Base-by-base conservation (phyloP, 1,284 basidiomycete species). In the Anthracocystis setariae region DNA sequence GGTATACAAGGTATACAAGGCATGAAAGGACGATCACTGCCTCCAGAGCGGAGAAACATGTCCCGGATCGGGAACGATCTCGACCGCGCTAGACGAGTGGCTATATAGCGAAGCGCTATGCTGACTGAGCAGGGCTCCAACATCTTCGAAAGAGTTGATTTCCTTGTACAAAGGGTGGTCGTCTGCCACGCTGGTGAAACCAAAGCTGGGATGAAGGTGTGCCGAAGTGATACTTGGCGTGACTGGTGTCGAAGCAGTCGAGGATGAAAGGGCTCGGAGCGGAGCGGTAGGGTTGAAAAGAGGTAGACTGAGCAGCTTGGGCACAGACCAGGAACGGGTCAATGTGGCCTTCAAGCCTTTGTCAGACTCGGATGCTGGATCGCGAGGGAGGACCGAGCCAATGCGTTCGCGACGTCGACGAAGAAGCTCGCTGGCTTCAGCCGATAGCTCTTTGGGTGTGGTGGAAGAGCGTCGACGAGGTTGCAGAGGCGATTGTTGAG, bases 1-100 rank as follows among this genome's bases (percentile, higher is more conserved):
- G 37, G 25, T 46, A 38, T 29, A 29, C 29, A 29, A 29, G 37
- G 25, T 46, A 38, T 29, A 29, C 29, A 29, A 29, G 29, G 12
- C 29, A 7, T 29, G 29, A 17, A 4, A 13, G 17, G 25, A 17
- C 20, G 13, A 20, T 55, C 21, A 66, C 35, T 66, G 52, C 45
- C 38, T 66, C 63, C 57, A 66, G 24, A 60, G 63, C 23, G 63
- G 63, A 20, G 63, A 66, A n/a, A 66, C 63, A 17, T 46, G 47
- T 21, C 39, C 40, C 3, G 52, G 33, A 4, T 51, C 53, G 20
- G 47, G 18, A 1, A 33, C 27, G 8, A 42, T n/a, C 21, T 55
- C 47, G 8, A 17, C 38, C n/a, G 35, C 18, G 15, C 24, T 51
- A 5, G 47, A 35, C 8, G 52, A 50, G 44, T 53, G 29, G 5